phyloP scores from a whole-genome alignment of 768 basidiomycete genomes.

The Rhizopogon vinicolor region DNA sequence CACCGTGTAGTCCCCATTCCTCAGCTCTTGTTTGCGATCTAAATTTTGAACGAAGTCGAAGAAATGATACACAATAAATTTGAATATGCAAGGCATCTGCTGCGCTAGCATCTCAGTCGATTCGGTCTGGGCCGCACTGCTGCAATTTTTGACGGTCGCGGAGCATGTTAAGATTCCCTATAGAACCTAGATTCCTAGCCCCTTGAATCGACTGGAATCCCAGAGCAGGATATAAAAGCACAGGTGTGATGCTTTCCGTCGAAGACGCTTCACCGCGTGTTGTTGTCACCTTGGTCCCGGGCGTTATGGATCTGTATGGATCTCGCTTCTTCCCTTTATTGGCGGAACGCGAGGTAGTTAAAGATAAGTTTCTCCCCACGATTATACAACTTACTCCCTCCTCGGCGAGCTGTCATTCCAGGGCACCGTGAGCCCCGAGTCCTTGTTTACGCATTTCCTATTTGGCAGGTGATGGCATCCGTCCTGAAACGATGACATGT shows the following conservation, averaged over 20 bases:
- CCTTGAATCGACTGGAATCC: background rate
- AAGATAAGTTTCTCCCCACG: conserved; percentile 1
- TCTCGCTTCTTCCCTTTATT: conserved; percentile 1
- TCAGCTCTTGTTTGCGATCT: background rate
- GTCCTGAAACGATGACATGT: background rate
- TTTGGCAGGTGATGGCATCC: background rate
- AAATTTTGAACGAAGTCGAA: background rate
- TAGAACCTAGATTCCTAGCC: background rate
- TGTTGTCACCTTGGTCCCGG: background rate
- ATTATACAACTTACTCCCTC: background rate
- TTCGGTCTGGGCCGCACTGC: background rate
- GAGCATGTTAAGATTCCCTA: background rate
- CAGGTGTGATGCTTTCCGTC: conserved; percentile 2
- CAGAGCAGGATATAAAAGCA: background rate
- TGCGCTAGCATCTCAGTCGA: background rate
- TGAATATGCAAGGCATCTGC: background rate
- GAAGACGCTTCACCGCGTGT: conserved; percentile 1
- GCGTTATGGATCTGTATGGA: background rate
- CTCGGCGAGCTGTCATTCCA: conserved; percentile 2
- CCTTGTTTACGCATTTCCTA: background rate
- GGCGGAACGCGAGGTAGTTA: background rate
- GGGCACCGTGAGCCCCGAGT: background rate
- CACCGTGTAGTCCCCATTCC: background rate
- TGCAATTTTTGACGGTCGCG: background rate
- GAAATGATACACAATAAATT: background rate